A percentile compares a stretch with the other conserved stretches of the same genome.
Evolutionary conservation across 306 rosid genomes (phyloP).

Genomic region (Dalbergia oliveri): DNA sequence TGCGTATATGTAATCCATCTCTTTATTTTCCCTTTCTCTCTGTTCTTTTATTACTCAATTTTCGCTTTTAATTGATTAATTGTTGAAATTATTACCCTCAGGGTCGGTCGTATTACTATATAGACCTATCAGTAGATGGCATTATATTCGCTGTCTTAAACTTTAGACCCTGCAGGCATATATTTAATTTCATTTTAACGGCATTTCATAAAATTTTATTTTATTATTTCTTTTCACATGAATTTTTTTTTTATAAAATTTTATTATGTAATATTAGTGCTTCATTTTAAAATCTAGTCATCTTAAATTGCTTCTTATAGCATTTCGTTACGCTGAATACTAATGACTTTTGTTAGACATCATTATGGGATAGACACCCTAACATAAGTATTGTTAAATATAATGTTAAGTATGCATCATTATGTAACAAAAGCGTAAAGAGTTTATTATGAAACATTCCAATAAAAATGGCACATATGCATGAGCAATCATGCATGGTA

Average conservation of each 20-base stretch:
- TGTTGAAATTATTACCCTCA: neutral
- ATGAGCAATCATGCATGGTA: too few relatives aligned
- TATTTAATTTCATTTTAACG: neutral
- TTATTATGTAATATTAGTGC: too few relatives aligned
- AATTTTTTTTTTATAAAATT: too few relatives aligned
- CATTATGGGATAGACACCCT: too few relatives aligned
- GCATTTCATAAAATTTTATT: neutral
- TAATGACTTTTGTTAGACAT: neutral
- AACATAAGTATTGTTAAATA: too few relatives aligned
- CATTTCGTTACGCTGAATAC: neutral
- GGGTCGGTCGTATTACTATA: neutral
- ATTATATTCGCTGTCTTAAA: neutral
- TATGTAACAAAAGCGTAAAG: too few relatives aligned
- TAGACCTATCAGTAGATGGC: neutral
- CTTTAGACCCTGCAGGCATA: neutral
- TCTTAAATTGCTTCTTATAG: neutral
- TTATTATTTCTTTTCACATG: too few relatives aligned
- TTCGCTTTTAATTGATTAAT: neutral
- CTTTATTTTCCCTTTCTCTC: neutral
- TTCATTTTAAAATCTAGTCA: neutral
- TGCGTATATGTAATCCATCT: conserved; percentile 24
- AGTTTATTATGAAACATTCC: too few relatives aligned
- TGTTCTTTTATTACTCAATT: neutral
- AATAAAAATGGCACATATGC: too few relatives aligned
- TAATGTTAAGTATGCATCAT: too few relatives aligned